These are phyloP conservation scores for Penicillium polonicum DNA, from an alignment of 2,329 filamentous ascomycete species.

Conservation along the genomic window DNA sequence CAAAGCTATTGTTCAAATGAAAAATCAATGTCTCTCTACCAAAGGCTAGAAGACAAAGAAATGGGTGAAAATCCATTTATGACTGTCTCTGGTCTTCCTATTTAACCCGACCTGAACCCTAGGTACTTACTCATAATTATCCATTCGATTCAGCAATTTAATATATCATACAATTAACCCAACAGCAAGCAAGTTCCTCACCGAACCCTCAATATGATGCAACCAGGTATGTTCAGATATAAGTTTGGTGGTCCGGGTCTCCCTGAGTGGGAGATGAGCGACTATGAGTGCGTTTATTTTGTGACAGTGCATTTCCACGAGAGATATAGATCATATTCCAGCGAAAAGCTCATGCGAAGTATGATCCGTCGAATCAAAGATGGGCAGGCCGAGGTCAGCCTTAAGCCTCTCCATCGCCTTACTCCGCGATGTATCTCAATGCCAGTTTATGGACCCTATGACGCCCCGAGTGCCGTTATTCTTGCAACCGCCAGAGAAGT, in stretches of 20 bases:
- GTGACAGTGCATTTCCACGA: background rate
- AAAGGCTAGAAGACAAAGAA: background rate
- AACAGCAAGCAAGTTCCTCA: background rate
- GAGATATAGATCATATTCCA: background rate
- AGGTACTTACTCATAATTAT: background rate
- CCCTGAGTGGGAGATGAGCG: background rate
- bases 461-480: background rate
- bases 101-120: background rate
- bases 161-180: background rate
- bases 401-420: background rate
- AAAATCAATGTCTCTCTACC: background rate
- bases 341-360: background rate
- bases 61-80: too few relatives aligned
- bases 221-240: background rate
- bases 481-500: background rate
- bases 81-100: background rate
- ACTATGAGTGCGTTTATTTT: background rate
- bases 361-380: background rate
- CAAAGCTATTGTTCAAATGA: background rate
- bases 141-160: background rate
- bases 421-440: background rate
- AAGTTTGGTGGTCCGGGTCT: background rate
- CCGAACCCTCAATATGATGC: background rate
- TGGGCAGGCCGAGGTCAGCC: background rate
- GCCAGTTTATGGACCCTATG: conserved; percentile 2